These are phyloP conservation scores for Pythium vanterpoolii DNA, from an alignment of 352 stramenopile species.

Conservation along the genomic window DNA sequence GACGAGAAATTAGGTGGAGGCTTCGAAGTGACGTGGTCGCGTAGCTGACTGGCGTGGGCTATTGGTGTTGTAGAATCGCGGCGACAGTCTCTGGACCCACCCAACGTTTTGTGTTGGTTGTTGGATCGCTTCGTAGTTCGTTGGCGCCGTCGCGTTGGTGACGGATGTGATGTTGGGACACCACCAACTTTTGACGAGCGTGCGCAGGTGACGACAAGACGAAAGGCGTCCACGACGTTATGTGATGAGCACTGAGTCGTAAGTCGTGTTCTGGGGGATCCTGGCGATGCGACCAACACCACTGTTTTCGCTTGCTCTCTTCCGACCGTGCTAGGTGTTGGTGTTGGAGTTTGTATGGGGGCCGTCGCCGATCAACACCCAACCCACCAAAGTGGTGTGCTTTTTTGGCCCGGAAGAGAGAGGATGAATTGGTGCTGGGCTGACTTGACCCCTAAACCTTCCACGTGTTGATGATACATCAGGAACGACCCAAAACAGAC, in stretches of 20 bases:
- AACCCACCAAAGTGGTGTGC: not conserved
- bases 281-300: no score
- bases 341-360: no score
- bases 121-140: not conserved
- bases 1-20: no score
- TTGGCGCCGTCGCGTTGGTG: not conserved
- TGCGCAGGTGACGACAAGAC: not conserved
- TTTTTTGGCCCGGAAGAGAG: not conserved
- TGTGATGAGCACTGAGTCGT: not conserved
- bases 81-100: not conserved
- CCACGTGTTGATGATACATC: not conserved
- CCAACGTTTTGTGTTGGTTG: not conserved
- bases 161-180: not conserved
- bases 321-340: no score
- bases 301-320: no score
- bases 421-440: not conserved
- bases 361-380: no score
- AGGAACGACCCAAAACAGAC: not conserved
- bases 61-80: not conserved
- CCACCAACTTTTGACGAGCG: not conserved
- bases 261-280: no score
- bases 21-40: no score
- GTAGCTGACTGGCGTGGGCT: not conserved
- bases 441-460: slow-evolving; percentile 7
- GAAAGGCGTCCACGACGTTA: not conserved